Base-by-base conservation (phyloP, 2,329 filamentous ascomycete species). In the Hortaea sp. region DNA sequence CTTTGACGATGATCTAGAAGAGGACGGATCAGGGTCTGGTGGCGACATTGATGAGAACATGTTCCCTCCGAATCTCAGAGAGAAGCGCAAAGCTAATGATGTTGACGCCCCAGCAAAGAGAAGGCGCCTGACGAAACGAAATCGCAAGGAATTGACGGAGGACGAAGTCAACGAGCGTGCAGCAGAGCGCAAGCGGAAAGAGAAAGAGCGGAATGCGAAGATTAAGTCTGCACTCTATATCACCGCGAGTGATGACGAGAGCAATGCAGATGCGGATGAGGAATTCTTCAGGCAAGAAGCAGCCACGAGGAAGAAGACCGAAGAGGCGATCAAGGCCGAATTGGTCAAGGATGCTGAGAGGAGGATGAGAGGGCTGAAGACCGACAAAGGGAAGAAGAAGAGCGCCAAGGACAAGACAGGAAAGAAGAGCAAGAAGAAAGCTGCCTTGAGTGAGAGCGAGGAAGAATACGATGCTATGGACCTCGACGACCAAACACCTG, bases 151-250 rank as follows among this genome's bases (percentile, higher is more conserved):
- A 4, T 73, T 82, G 28, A 79, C 82, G 39, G 75, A 85, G 5
- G 77, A 81, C 47, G 70, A 72, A 41, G 63, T 73, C 11, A 71
- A 77, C 30, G 79, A 78, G 53, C 77, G 76, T 46, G 79, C 80
- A 9, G 73, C 75, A 9, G 76, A 73, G 45, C 74, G 82, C 34
- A 75, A 78, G 45, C 73, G 81, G 44, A 83, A 78, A 54, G 82
- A 94, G 54, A 69, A 78, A n/a, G 87, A 89, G 58, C 88, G 88
- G 66, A 75, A 80, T 42, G 72, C 73, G 30, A 85, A 84, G 61
- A 84, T 92, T 68, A 97, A 95, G 72, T 94, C 85, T 57, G 81
- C 82, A 27, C 67, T 90, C 35, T 90, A 81, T 57, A 84, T 98
- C 43, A 78, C 84, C 48, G 81, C 83, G 34, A 88, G 84, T 54